Conservation (phyloP, 164 flowering plant species). For the Buxus sempervirens region DNA sequence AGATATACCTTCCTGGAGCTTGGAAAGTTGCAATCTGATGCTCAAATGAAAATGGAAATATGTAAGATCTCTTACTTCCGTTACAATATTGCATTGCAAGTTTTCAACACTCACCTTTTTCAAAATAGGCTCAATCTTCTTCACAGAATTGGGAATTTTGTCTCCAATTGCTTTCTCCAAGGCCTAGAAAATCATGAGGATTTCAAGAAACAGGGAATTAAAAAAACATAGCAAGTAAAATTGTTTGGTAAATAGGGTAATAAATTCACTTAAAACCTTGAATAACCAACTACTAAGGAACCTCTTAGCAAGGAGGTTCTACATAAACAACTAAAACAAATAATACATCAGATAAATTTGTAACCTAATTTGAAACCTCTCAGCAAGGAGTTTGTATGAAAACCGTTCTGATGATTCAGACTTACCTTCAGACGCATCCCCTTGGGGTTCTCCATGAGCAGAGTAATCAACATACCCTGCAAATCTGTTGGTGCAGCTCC, state of each 20-base stretch:
- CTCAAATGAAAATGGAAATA: slow-evolving; percentile 26
- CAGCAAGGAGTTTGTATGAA: too few relatives aligned
- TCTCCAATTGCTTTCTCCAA: slow-evolving; percentile 84
- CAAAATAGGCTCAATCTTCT: slow-evolving; percentile 63
- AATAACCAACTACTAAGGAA: not conserved
- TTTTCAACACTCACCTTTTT: slow-evolving; percentile 51
- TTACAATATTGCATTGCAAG: slow-evolving; percentile 11
- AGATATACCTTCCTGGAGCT: slow-evolving; percentile 77
- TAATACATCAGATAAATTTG: not conserved
- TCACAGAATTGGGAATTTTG: slow-evolving; percentile 49
- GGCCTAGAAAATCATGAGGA: slow-evolving; percentile 38
- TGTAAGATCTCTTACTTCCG: slow-evolving; percentile 1
- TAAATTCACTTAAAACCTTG: too few relatives aligned
- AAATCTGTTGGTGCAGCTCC: slow-evolving; percentile 47
- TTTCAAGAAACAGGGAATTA: slow-evolving; percentile 4
- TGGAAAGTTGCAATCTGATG: slow-evolving; percentile 79
- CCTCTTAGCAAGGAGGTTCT: not conserved
- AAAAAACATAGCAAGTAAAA: not conserved
- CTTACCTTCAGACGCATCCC: slow-evolving; percentile 87
- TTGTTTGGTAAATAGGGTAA: not conserved
- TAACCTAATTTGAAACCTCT: too few relatives aligned
- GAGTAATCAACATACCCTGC: slow-evolving; percentile 48
- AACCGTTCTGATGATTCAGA: not conserved
- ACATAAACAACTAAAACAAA: not conserved
- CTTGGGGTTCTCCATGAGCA: slow-evolving; percentile 64